Conservation (phyloP, 2,329 filamentous ascomycete species). For the Tolypocladium guangdongense region DNA sequence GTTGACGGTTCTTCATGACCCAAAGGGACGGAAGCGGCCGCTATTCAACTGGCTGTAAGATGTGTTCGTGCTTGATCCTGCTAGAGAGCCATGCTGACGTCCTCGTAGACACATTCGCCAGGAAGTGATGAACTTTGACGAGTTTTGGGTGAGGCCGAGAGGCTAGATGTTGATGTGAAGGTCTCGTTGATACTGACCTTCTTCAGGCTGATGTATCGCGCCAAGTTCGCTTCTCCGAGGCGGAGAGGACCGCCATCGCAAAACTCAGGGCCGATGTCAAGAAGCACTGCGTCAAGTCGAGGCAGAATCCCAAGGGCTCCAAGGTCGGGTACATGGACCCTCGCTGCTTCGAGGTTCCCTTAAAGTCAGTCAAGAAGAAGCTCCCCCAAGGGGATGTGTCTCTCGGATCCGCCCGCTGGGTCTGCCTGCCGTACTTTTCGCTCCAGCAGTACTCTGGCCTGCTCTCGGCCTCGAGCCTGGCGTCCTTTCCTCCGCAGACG, state of each 20-base stretch:
- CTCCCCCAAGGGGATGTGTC: conserved; percentile 1
- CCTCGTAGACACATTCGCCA: conserved; percentile 24
- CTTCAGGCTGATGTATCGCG: conserved; percentile 23
- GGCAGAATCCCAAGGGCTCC: conserved; percentile 24
- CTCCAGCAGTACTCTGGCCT: conserved; percentile 32
- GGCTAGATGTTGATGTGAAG: background rate
- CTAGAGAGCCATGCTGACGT: conserved; percentile 5
- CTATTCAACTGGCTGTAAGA: conserved; percentile 32
- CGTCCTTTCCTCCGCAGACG: conserved; percentile 30
- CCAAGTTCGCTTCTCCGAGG: conserved; percentile 19
- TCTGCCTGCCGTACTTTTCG: conserved; percentile 36
- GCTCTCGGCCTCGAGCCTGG: conserved; percentile 15
- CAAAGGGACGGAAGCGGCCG: conserved; percentile 17
- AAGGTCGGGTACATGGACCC: conserved; percentile 32
- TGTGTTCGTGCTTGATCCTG: too few species aligned
- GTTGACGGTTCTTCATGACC: conserved; percentile 24
- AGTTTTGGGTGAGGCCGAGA: conserved; percentile 22
- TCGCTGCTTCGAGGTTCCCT: conserved; percentile 22
- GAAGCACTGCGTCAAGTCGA: conserved; percentile 22
- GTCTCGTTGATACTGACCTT: conserved; percentile 2
- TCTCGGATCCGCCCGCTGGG: conserved; percentile 21
- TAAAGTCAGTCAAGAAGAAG: conserved; percentile 14
- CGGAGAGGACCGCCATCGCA: conserved; percentile 22
- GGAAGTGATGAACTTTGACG: conserved; percentile 29
- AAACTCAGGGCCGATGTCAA: conserved; percentile 27